Percentiles rank a stretch among this genome's conserved stretches.
These are phyloP conservation scores for Hygrophorus russula DNA, from an alignment of 768 basidiomycete genomes.

Conservation along the genomic window DNA sequence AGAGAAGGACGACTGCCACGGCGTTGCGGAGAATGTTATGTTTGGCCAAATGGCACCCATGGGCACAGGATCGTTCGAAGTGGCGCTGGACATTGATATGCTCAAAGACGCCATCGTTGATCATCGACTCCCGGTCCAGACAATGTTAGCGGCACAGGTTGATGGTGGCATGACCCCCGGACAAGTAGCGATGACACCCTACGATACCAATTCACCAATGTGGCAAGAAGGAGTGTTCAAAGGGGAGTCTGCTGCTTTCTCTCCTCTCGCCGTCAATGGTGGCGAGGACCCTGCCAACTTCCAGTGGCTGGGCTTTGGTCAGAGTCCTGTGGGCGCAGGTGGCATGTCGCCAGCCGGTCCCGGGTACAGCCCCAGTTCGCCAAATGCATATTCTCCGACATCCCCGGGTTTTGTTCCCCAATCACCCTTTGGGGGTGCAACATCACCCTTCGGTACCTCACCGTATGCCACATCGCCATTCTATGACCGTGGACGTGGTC, in stretches of 20 bases:
- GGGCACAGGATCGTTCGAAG: constrained; percentile 96
- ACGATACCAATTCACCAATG: constrained; percentile 83
- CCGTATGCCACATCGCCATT: constrained; percentile 82
- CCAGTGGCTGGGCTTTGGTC: constrained; percentile 65
- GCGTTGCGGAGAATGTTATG: constrained; percentile 98
- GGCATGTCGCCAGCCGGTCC: constrained; percentile 84
- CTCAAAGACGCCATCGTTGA: constrained; percentile 97
- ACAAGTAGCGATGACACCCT: constrained; percentile 92
- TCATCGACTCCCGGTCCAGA: constrained; percentile 81
- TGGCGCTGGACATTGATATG: constrained; percentile 95
- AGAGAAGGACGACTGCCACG: constrained; percentile 96
- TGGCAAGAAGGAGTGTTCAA: constrained; percentile 71
- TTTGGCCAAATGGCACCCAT: constrained; percentile 99
- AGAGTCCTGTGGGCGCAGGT: constrained; percentile 75
- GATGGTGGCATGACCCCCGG: constrained; percentile 90
- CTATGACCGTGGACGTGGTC: constrained; percentile 48
- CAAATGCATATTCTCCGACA: constrained; percentile 79
- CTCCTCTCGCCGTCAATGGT: constrained; percentile 81
- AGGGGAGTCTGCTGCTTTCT: constrained; percentile 85
- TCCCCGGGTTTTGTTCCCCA: constrained; percentile 79
- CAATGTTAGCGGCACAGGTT: constrained; percentile 63
- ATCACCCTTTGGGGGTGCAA: constrained; percentile 74
- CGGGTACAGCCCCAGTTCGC: constrained; percentile 87
- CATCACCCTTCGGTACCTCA: constrained; percentile 73
- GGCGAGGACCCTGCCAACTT: constrained; percentile 77